These are phyloP conservation scores for Calonectria montana DNA, from an alignment of 2,329 filamentous ascomycete species.

Conservation along the genomic window DNA sequence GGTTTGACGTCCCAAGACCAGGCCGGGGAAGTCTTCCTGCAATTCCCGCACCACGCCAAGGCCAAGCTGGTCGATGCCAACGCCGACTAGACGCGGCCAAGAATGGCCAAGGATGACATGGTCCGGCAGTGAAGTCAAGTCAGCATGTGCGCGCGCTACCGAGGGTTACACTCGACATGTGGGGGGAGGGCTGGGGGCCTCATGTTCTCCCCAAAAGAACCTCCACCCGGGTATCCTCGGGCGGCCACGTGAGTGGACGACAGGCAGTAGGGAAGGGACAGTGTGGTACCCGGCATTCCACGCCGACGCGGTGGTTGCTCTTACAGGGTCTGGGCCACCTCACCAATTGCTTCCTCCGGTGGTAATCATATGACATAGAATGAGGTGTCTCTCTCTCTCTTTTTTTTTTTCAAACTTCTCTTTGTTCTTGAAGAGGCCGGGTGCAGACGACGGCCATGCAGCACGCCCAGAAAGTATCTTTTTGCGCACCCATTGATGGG, in stretches of 20 bases:
- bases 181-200: conserved; percentile 1
- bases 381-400: too few species aligned
- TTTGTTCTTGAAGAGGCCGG: background rate
- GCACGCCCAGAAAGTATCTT: background rate
- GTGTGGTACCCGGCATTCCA: background rate
- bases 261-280: conserved; percentile 24
- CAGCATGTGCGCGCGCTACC: background rate
- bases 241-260: conserved; percentile 37
- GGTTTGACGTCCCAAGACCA: background rate
- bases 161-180: conserved; percentile 8
- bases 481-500: background rate
- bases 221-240: conserved; percentile 29
- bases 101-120: background rate
- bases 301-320: conserved; percentile 16
- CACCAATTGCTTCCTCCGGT: background rate
- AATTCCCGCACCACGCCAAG: conserved; percentile 16
- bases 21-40: conserved; percentile 7
- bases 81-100: background rate
- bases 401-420: background rate
- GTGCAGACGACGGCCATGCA: background rate
- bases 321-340: conserved; percentile 15
- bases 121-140: background rate
- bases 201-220: background rate
- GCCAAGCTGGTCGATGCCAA: background rate
- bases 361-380: background rate